Evolutionary conservation across 768 basidiomycete genomes (phyloP).

Genomic region (Lentinula raphanica): DNA sequence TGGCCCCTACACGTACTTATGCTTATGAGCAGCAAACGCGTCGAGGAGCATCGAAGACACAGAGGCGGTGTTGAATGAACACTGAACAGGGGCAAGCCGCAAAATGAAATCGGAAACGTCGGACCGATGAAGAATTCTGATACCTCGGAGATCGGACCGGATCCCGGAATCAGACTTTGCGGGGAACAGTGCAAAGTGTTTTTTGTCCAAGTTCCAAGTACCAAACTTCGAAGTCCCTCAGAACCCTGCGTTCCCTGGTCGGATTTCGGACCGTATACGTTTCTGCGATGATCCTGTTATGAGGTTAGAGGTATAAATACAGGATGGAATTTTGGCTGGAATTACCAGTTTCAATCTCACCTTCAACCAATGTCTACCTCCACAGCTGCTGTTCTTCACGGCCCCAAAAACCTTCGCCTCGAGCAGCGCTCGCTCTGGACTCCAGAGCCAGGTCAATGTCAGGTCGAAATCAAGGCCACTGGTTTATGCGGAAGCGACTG

Average conservation of each 20-base stretch:
- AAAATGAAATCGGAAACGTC: not conserved
- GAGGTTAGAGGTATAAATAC: slow-evolving; percentile 14
- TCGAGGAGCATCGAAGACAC: too few relatives aligned
- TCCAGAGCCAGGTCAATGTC: slow-evolving; percentile 68
- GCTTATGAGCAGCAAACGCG: too few relatives aligned
- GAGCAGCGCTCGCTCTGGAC: slow-evolving; percentile 71
- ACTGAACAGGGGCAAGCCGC: not conserved
- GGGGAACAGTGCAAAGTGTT: not conserved
- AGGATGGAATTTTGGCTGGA: slow-evolving; percentile 12
- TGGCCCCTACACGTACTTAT: slow-evolving; percentile 23
- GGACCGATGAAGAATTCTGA: not conserved
- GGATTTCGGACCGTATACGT: not conserved
- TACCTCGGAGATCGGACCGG: not conserved
- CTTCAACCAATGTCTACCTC: slow-evolving; percentile 34
- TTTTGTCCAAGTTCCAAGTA: too few relatives aligned
- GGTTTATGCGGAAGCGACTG: slow-evolving; percentile 89
- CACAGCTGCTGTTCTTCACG: slow-evolving; percentile 76
- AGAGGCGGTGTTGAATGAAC: too few relatives aligned
- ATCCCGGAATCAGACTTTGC: not conserved
- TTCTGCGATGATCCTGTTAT: not conserved
- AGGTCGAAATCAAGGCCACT: slow-evolving; percentile 75
- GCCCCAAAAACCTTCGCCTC: slow-evolving; percentile 74
- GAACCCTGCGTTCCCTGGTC: not conserved
- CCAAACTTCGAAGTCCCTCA: not conserved
- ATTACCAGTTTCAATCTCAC: slow-evolving; percentile 14